These are phyloP conservation scores for Purpureocillium takamizusanense DNA, from an alignment of 2,329 filamentous ascomycete genomes.

Conservation along the genomic window DNA sequence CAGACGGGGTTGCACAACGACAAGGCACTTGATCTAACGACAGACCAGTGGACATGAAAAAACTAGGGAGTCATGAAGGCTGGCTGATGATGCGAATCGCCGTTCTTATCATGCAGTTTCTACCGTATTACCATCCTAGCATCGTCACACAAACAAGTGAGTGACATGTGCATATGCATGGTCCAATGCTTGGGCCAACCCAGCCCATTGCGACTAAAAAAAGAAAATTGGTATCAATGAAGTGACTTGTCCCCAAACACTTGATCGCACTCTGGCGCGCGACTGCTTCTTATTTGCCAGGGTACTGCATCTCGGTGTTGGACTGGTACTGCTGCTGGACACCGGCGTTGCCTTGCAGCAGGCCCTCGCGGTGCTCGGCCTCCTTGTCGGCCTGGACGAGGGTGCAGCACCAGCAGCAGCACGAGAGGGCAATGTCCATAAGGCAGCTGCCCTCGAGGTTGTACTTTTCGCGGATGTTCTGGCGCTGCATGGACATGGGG, in stretches of 20 bases:
- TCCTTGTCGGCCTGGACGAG: slow-evolving; percentile 40
- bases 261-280: too few species aligned
- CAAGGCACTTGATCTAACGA: too few species aligned
- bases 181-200: slow-evolving; percentile 1
- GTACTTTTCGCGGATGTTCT: slow-evolving; percentile 34
- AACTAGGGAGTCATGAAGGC: too few species aligned
- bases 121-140: too few species aligned
- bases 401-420: slow-evolving; percentile 36
- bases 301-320: slow-evolving; percentile 11
- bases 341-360: slow-evolving; percentile 4
- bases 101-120: too few species aligned
- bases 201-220: too few species aligned
- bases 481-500: slow-evolving; percentile 34
- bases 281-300: not conserved
- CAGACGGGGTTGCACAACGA: too few species aligned
- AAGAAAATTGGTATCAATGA: not conserved
- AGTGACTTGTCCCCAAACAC: too few species aligned
- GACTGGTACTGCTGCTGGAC: slow-evolving; percentile 11
- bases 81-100: too few species aligned
- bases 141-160: too few species aligned
- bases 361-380: slow-evolving; percentile 24
- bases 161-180: too few species aligned
- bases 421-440: slow-evolving; percentile 30
- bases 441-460: slow-evolving; percentile 34
- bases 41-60: too few species aligned